Base-by-base conservation (phyloP, 192 early-diverging fungal species). In the Coemansia sp. region DNA sequence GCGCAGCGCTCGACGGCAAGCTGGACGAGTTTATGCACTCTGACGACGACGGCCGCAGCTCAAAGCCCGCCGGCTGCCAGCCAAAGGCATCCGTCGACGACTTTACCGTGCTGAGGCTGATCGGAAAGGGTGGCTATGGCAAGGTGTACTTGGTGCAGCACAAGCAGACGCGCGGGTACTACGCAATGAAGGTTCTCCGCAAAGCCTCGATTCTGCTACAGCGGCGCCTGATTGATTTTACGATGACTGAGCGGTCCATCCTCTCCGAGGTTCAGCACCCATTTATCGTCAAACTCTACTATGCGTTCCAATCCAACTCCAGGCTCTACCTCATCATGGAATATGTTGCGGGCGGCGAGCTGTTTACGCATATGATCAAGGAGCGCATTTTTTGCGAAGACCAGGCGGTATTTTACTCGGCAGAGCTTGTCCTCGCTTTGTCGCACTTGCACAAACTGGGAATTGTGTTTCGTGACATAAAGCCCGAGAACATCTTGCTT, bases 171-270 rank as follows among this genome's bases (percentile, higher is more conserved):
- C 58, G 36, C 15, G 48, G 58, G 37, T 65, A 87, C 40, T 95
- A 89, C 69, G 95, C 95, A 21, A 95, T 95, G 95, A 97, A 97
- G 77, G 91, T 94, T 3, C 82, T 97, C 38, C 86, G 87, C 74
- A 95, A 97, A 80, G 92, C 93, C 3, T 86, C 88, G 26, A 83
- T 97, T 37, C 83, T 93, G 41, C 73, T 94, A 12, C 86, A 94
- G 74, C 65, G 83, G 24, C 93, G 94, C 68, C 86, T 88, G 62
- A 88, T 88, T 9, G 83, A 86, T 27, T 85, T 92, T 71, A 97
- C 93, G 39, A 87, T 86, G 74, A 91, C 90, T 58, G 95, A 97
- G 67, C 84, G 93, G 24, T 83, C 85, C 52, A 93, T 97, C 55
- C 82, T 97, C 40, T 90, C 91, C 44, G 88, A 89, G 27, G 85